phyloP scores from a whole-genome alignment of 23 red algal genomes.

The Cyanidium caldarium region DNA sequence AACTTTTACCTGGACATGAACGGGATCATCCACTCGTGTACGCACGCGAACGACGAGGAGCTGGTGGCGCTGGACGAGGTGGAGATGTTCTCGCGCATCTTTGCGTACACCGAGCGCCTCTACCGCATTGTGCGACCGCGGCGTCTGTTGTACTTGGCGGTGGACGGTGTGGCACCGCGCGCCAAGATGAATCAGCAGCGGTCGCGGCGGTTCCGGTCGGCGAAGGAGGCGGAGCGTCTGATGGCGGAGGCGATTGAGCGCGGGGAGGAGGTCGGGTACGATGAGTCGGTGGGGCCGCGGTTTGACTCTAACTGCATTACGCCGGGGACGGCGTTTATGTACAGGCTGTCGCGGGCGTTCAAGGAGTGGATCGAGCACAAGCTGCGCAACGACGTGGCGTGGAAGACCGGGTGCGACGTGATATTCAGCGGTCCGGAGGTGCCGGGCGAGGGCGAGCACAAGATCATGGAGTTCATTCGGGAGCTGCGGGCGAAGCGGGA shows the following conservation, averaged over 20 bases:
- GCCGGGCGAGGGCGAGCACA: conserved; percentile 97
- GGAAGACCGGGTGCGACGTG: conserved; percentile 35
- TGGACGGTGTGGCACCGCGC: conserved; percentile 91
- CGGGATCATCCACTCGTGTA: conserved; percentile 95
- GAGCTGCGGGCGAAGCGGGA: background rate
- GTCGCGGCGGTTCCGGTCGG: conserved; percentile 76
- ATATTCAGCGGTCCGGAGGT: conserved; percentile 64
- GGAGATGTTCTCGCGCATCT: conserved; percentile 67
- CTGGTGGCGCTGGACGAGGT: conserved; percentile 34
- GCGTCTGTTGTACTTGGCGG: conserved; percentile 73
- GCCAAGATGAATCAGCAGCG: conserved; percentile 99
- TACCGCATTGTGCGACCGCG: conserved; percentile 69
- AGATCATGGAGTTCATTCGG: conserved; percentile 98
- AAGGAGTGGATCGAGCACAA: conserved; percentile 52
- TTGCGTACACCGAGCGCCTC: conserved; percentile 81
- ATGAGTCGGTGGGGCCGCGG: background rate
- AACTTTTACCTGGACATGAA: conserved; percentile 98
- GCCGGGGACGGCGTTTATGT: conserved; percentile 88
- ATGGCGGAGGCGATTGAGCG: conserved; percentile 37
- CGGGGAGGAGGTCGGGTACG: background rate
- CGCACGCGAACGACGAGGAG: conserved; percentile 51
- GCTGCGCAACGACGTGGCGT: conserved; percentile 40
- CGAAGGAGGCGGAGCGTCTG: conserved; percentile 73
- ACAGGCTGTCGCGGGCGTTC: conserved; percentile 39
- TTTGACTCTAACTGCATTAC: conserved; percentile 99